Evolutionary conservation across 2,329 filamentous ascomycete genomes (phyloP).

Genomic region (Cercospora sesami): DNA sequence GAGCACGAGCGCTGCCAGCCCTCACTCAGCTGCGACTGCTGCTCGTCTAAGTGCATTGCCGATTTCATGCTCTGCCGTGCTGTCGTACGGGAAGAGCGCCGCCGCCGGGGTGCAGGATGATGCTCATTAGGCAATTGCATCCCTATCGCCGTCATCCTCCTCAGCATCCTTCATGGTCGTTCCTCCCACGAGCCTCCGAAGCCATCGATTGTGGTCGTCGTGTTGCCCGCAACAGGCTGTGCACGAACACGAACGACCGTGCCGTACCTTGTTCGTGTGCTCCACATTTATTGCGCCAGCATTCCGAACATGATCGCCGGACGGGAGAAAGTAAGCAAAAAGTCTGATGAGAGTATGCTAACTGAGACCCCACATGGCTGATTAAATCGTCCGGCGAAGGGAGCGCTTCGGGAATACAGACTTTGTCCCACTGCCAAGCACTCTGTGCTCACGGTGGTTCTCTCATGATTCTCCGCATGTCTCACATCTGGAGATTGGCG

Average conservation of each 20-base stretch:
- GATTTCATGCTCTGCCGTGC: constrained; percentile 12
- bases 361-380: constrained; percentile 17
- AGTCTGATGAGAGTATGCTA: not conserved
- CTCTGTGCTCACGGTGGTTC: not conserved
- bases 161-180: not conserved
- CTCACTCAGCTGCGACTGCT: not conserved
- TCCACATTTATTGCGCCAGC: constrained; percentile 16
- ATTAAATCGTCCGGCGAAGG: constrained; percentile 3
- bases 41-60: constrained; percentile 19
- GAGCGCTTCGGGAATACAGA: not conserved
- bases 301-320: constrained; percentile 13
- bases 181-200: not conserved
- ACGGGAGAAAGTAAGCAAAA: not conserved
- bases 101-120: not conserved
- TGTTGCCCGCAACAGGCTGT: not conserved
- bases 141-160: not conserved
- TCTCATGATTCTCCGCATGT: constrained; percentile 3
- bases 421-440: not conserved
- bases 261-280: constrained; percentile 1
- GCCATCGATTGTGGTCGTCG: not conserved
- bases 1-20: not conserved
- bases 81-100: not conserved
- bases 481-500: not conserved
- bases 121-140: not conserved
- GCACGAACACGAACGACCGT: constrained; percentile 1